A percentile compares a stretch with the other conserved stretches of the same genome.
phyloP scores from a whole-genome alignment of 768 basidiomycete genomes.

The Podaxis mareebaensis region DNA sequence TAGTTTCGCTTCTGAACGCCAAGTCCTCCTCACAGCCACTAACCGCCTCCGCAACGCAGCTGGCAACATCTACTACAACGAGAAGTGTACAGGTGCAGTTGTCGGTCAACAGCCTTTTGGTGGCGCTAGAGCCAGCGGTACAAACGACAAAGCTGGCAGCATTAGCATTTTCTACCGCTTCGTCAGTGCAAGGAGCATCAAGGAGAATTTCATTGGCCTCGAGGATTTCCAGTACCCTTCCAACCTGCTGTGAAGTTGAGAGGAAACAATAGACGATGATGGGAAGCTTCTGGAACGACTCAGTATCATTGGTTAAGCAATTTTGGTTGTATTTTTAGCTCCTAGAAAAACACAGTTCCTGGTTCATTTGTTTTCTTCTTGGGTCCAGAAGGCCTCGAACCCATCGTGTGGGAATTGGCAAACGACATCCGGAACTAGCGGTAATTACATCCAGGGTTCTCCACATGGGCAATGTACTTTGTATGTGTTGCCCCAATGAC shows the following conservation, averaged over 20 bases:
- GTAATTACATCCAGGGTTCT: background rate
- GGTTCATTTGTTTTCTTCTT: too few species aligned
- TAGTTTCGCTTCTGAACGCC: constrained; percentile 84
- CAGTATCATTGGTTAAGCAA: background rate
- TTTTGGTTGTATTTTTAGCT: background rate
- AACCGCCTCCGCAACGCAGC: constrained; percentile 87
- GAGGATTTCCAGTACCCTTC: constrained; percentile 85
- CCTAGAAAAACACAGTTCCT: background rate
- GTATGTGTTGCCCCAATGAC: background rate
- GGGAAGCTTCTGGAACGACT: background rate
- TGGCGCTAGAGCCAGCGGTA: constrained; percentile 89
- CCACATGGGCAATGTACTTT: background rate
- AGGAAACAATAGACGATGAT: background rate
- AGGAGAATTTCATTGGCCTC: constrained; percentile 91
- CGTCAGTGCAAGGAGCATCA: constrained; percentile 89
- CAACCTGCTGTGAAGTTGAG: constrained; percentile 59
- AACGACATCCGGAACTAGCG: background rate
- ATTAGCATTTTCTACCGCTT: constrained; percentile 73
- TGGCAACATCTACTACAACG: constrained; percentile 98
- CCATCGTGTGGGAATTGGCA: too few species aligned
- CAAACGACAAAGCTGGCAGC: constrained; percentile 96
- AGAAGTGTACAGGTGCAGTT: constrained; percentile 97
- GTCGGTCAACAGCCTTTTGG: constrained; percentile 99
- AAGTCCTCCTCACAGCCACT: constrained; percentile 76
- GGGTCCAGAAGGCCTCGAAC: too few species aligned